Percentiles rank a stretch among this genome's conserved stretches.
Conservation (phyloP, 139 green algal genomes). For the Protoeuglena noctilucae region DNA sequence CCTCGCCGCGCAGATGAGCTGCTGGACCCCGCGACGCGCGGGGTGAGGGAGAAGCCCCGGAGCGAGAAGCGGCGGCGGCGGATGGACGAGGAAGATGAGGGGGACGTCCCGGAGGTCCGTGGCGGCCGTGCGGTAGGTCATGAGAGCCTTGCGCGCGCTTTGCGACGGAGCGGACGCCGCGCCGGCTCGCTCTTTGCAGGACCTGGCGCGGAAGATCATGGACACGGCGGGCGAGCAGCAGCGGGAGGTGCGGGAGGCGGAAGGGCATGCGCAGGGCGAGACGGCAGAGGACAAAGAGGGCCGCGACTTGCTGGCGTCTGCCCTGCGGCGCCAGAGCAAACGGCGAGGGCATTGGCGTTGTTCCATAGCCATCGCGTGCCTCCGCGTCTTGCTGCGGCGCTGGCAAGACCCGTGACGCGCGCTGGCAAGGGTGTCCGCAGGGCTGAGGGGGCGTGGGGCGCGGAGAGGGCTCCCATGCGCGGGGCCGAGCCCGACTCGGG, state of each 20-base stretch:
- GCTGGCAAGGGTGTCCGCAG: background rate
- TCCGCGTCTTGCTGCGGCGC: too few relatives aligned
- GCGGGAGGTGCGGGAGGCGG: background rate
- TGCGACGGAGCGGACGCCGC: background rate
- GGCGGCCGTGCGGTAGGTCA: slow-evolving; percentile 12
- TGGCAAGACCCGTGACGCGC: background rate
- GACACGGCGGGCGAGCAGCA: background rate
- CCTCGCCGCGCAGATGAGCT: too few relatives aligned
- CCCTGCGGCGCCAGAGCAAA: too few relatives aligned
- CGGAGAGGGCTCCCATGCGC: too few relatives aligned
- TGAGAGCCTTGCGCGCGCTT: background rate
- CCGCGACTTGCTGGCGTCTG: too few relatives aligned
- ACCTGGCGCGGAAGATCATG: slow-evolving; percentile 5
- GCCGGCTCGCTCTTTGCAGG: background rate
- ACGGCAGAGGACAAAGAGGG: background rate
- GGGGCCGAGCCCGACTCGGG: background rate
- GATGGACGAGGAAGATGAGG: slow-evolving; percentile 61
- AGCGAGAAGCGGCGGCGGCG: slow-evolving; percentile 61
- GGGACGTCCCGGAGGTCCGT: too few relatives aligned
- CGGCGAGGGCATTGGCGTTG: too few relatives aligned
- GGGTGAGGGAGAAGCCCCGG: slow-evolving; percentile 59
- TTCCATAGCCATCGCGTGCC: too few relatives aligned
- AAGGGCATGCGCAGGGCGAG: background rate
- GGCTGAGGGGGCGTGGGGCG: too few relatives aligned
- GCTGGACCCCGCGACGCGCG: too few relatives aligned